phyloP scores from a whole-genome alignment of 2,329 filamentous ascomycete genomes.

The Pestalotiopsis sp. region DNA sequence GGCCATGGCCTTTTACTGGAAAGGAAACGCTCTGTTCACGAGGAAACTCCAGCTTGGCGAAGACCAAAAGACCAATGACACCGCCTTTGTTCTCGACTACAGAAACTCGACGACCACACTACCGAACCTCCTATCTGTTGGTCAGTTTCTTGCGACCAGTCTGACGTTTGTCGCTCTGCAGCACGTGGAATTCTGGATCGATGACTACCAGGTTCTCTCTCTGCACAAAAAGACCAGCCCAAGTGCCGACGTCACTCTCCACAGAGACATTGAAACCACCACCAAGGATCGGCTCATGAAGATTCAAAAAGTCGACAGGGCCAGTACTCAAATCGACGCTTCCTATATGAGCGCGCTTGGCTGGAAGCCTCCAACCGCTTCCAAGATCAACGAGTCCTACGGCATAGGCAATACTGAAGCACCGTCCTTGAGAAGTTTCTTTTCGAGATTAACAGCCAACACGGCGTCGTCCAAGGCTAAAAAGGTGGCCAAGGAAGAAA shows the following conservation, averaged over 20 bases:
- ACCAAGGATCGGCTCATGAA: conserved; percentile 91
- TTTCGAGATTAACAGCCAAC: conserved; percentile 70
- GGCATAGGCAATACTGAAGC: conserved; percentile 49
- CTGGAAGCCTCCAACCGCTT: conserved; percentile 65
- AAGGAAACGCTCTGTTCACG: conserved; percentile 95
- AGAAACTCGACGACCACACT: conserved; percentile 84
- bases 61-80: conserved; percentile 68
- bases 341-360: conserved; percentile 85
- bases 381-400: conserved; percentile 51
- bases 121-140: conserved; percentile 81
- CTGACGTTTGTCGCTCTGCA: conserved; percentile 92
- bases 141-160: conserved; percentile 92
- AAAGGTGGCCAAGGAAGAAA: conserved; percentile 65
- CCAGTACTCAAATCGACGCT: conserved; percentile 90
- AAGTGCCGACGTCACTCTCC: conserved; percentile 70
- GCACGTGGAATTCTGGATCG: conserved; percentile 85
- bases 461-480: conserved; percentile 47
- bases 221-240: conserved; percentile 86
- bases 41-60: conserved; percentile 76
- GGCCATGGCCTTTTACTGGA: conserved; percentile 99
- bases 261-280: conserved; percentile 75
- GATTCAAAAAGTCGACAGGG: conserved; percentile 76
- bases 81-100: conserved; percentile 94
- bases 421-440: conserved; percentile 75
- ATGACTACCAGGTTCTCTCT: conserved; percentile 79